A percentile compares a stretch with the other conserved stretches of the same genome.
phyloP scores from a whole-genome alignment of 148 eudicot genomes.

The Chenopodium suecicum region DNA sequence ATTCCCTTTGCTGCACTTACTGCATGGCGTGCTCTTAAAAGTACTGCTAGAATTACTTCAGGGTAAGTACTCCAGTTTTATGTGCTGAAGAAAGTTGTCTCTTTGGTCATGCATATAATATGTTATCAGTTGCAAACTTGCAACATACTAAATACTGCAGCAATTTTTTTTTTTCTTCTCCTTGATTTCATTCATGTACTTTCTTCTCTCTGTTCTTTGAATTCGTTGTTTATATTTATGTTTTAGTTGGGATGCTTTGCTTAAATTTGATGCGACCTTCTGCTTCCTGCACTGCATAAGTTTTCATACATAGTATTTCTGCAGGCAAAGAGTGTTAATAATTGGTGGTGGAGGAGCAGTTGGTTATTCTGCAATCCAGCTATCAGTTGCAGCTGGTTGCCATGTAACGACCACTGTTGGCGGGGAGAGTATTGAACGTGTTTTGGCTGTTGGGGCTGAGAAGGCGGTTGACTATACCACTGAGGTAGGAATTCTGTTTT shows the following conservation, averaged over 20 bases:
- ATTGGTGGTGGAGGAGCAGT: constrained; percentile 98
- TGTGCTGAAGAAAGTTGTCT: neutral
- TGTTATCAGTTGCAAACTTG: neutral
- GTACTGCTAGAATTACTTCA: constrained; percentile 71
- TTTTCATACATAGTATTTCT: constrained; percentile 3
- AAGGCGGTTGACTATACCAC: constrained; percentile 73
- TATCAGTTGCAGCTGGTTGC: constrained; percentile 80
- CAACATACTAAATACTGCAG: neutral
- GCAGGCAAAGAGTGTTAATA: constrained; percentile 78
- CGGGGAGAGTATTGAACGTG: constrained; percentile 67
- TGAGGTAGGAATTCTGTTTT: constrained; percentile 47
- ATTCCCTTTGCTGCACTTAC: constrained; percentile 98
- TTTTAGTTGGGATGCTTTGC: neutral
- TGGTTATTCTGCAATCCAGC: constrained; percentile 88
- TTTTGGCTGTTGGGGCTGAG: constrained; percentile 85
- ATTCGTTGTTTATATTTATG: neutral
- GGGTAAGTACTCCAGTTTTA: constrained; percentile 52
- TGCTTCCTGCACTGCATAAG: neutral
- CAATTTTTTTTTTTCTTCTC: neutral
- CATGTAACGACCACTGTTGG: constrained; percentile 88
- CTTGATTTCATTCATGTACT: neutral
- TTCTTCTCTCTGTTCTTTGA: neutral
- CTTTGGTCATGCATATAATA: neutral
- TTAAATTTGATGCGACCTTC: neutral
- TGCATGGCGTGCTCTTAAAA: constrained; percentile 93